These are phyloP conservation scores for Penicillium malachiteum DNA, from an alignment of 495 filamentous ascomycete genomes.

Conservation along the genomic window DNA sequence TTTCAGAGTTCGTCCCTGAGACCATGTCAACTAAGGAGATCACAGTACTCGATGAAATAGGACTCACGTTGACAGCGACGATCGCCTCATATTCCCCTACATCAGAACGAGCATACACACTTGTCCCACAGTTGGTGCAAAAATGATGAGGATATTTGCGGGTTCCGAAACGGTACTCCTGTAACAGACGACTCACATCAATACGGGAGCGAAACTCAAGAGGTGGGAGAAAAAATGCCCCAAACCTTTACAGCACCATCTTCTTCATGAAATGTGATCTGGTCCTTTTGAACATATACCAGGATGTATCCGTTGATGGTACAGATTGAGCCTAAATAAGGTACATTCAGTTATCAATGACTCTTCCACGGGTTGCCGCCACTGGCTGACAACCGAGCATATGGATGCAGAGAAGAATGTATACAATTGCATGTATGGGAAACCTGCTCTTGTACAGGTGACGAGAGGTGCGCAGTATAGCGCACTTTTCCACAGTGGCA, in stretches of 20 bases:
- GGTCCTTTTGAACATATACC: neutral
- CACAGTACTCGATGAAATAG: neutral
- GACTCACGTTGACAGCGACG: conserved; percentile 7
- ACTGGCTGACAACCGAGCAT: too few relatives aligned
- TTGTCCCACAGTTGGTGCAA: conserved; percentile 7
- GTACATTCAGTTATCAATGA: neutral
- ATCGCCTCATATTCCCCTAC: conserved; percentile 3
- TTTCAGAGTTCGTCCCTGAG: conserved; percentile 1
- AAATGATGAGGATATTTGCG: conserved; percentile 9
- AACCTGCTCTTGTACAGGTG: conserved; percentile 4
- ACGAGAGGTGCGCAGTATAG: neutral
- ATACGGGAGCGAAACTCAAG: neutral
- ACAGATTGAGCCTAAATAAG: conserved; percentile 3
- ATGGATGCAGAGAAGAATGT: neutral
- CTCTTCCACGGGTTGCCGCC: neutral
- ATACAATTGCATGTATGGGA: conserved; percentile 2
- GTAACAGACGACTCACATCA: neutral
- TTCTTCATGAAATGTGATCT: neutral
- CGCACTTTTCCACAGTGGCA: conserved; percentile 4
- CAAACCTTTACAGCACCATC: neutral
- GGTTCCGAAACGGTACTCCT: conserved; percentile 14
- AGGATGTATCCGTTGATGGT: conserved; percentile 6
- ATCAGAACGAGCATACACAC: conserved; percentile 9
- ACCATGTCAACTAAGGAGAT: neutral
- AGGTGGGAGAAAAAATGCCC: neutral